Base-by-base conservation (phyloP, 768 basidiomycete genomes). In the Lyophyllum decastes region DNA sequence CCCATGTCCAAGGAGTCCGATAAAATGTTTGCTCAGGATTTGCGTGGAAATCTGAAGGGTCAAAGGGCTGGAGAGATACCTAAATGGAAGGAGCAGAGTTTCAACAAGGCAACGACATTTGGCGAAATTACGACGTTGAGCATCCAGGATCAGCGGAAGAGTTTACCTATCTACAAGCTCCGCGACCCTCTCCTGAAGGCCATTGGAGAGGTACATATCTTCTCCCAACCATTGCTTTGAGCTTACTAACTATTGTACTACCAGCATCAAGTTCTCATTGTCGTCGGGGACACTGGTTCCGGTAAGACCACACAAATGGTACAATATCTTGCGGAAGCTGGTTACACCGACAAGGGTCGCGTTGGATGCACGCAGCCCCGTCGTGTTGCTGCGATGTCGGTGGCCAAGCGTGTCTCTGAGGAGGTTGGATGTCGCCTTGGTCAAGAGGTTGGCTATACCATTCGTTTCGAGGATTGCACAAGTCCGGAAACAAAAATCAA, bases 291-390 rank as follows among this genome's bases (percentile, higher is more conserved):
- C 68, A 99, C 97, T 45, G 97, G 97, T 25, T 98, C 96, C 8
- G 97, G 97, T 12, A 99, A 99, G 72, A 98, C 97, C 7, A 99
- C 97, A 0, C 97, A 99, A 70, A 98, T 99, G 95, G 91, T 92
- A 0, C 97, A 98, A 73, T 99, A 98, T 65, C 83, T 99, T 43
- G 96, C 96, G 11, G 97, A 99, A 73, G 83, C 89, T 46, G 97
- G 97, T 0, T 95, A 87, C 63, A 91, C 95, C 0, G 96, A 98
- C 66, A 84, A 74, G 62, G 92, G 93, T 49, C 87, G 88, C 56
- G 94, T 99, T 63, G 97, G 96, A 12, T 98, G 97, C 68, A 99
- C 97, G 0, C 97, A 99, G 71, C 97, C 97, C 24, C 90, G 97
- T 78, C 96, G 97, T 82, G 97, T 98, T 27, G 97, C 97, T 33